A percentile compares a stretch with the other conserved stretches of the same genome.
phyloP scores from a whole-genome alignment of 73 alveolate genomes.

The Paramecium primaurelia region DNA sequence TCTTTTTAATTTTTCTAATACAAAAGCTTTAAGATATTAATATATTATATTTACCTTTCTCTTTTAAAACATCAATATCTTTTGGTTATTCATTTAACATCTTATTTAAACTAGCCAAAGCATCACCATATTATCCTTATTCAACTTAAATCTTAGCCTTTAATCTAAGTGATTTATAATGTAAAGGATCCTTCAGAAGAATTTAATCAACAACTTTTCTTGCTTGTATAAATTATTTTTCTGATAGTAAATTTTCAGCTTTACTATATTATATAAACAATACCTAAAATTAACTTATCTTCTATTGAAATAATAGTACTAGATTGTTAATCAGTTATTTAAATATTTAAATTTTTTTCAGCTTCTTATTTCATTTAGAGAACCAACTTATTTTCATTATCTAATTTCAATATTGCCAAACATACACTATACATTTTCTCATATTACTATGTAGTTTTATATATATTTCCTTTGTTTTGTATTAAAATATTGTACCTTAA shows the following conservation, averaged over 20 bases:
- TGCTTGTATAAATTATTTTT: neutral
- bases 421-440: neutral
- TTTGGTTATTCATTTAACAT: neutral
- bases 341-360: neutral
- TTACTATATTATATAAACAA: neutral
- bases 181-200: neutral
- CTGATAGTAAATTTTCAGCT: neutral
- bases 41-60: neutral
- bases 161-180: neutral
- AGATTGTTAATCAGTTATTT: neutral
- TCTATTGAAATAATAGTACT: neutral
- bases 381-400: neutral
- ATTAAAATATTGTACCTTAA: neutral
- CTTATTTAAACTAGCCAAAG: neutral
- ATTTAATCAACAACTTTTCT: neutral
- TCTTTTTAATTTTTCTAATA: neutral
- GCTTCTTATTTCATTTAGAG: neutral
- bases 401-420: neutral
- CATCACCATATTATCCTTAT: neutral
- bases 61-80: neutral
- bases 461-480: neutral
- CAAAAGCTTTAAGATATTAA: neutral
- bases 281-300: neutral
- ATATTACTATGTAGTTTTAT: neutral
- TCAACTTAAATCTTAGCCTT: neutral